These are phyloP conservation scores for Fusarium tuaranense DNA, from an alignment of 2,329 filamentous ascomycete species.

Conservation along the genomic window DNA sequence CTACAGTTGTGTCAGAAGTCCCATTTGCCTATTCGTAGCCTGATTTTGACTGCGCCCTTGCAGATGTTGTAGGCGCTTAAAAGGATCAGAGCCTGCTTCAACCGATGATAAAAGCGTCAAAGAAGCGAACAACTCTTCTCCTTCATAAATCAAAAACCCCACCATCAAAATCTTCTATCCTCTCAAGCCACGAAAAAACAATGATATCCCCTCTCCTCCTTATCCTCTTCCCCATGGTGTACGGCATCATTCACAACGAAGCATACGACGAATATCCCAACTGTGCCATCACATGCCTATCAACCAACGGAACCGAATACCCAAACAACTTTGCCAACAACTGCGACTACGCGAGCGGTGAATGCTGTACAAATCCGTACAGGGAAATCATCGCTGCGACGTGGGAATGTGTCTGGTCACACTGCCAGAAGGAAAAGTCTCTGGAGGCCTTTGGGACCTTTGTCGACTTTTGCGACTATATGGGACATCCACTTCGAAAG, in stretches of 20 bases:
- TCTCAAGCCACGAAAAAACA: background rate
- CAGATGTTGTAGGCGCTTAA: background rate
- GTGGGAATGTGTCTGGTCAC: constrained; percentile 6
- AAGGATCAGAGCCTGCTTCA: background rate
- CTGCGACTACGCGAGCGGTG: constrained; percentile 11
- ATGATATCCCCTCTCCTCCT: background rate
- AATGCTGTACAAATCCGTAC: constrained; percentile 15
- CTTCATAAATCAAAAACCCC: background rate
- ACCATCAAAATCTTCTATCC: background rate
- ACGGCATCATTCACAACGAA: background rate
- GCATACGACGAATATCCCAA: constrained; percentile 8
- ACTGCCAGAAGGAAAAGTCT: background rate
- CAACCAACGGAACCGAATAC: background rate
- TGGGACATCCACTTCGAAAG: background rate
- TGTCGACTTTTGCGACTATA: constrained; percentile 1
- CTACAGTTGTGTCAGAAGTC: background rate
- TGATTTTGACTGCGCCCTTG: background rate
- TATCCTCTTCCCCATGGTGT: background rate
- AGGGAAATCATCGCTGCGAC: constrained; percentile 7
- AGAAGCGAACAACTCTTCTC: background rate
- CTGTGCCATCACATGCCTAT: constrained; percentile 7
- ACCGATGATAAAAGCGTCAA: background rate
- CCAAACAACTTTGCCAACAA: constrained; percentile 20
- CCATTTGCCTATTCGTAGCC: background rate
- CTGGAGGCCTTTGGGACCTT: constrained; percentile 3